Evolutionary conservation across 163 green algal species (phyloP), one percentile per base, ranked within the genome.

Genomic region (Chlorella variabilis): DNA sequence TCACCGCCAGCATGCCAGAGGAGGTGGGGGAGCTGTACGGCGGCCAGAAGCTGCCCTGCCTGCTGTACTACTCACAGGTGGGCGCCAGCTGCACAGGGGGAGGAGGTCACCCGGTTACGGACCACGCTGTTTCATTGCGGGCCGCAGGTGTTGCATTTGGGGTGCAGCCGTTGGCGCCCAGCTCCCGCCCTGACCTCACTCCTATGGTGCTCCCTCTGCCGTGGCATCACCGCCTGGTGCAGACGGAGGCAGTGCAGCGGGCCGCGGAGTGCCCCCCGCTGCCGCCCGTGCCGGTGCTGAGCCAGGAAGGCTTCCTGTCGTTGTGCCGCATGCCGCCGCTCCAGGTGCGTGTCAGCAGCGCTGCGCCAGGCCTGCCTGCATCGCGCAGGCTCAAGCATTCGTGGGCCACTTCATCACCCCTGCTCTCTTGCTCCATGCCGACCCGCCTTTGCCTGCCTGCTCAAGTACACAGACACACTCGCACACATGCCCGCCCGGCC

Each of bases 21-120:
- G 94, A 98, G 77, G 91, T 94, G 29, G 79, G 62, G 25, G 54
- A 89, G 59, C 84, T 92, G 42, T 95, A 91, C 59, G 89, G 83
- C 27, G 85, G 85, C 31, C 90, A 95, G 83, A 97, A 97, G 85
- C 79, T 93, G 62, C 94, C 94, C 38, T 93, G 87, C 80, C 85
- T 98, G 66, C 87, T 98, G 36, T 94, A 93, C 81, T 98, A 94
- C 87, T 91, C 88, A 18, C 83, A 91, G 88, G 90, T 92, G 54
- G 0, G 84, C 17, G 3, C n/a, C n/a, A n/a, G n/a, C n/a, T n/a
- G 29, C 5, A 25, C 5, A 18, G 58, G 27, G 58, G 25, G 58
- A n/a, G n/a, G n/a, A n/a, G n/a, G n/a, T n/a, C n/a, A n/a, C n/a
- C n/a, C n/a, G n/a, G n/a, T n/a, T n/a, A n/a, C n/a, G n/a, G n/a